Evolutionary conservation across 2,329 filamentous ascomycete species (phyloP).

Genomic region (Fusarium chuoi): DNA sequence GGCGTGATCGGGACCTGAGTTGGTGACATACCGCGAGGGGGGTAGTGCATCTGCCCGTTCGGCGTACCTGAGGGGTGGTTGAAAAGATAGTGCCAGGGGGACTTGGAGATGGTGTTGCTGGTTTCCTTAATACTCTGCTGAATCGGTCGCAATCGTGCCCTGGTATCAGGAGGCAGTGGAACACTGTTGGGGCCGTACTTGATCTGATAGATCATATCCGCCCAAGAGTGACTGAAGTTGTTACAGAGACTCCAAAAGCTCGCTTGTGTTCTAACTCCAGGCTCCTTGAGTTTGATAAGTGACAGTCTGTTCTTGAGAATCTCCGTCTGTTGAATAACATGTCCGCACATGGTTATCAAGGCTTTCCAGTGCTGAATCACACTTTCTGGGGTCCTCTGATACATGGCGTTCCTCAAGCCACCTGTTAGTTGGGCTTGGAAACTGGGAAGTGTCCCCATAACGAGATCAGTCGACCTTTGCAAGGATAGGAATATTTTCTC

Average conservation of each 20-base stretch:
- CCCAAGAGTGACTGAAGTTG: conserved; percentile 76
- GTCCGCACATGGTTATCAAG: conserved; percentile 76
- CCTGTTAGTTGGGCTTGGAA: conserved; percentile 74
- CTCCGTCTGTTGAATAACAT: conserved; percentile 78
- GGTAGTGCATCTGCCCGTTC: conserved; percentile 35
- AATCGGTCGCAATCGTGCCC: conserved; percentile 79
- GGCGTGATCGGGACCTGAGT: conserved; percentile 78
- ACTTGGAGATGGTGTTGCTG: conserved; percentile 73
- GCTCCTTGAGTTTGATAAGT: conserved; percentile 85
- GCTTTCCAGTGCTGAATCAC: conserved; percentile 74
- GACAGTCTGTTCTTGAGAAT: conserved; percentile 78
- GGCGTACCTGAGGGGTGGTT: conserved; percentile 24
- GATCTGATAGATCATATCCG: conserved; percentile 70
- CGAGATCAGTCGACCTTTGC: conserved; percentile 76
- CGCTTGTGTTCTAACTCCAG: conserved; percentile 72
- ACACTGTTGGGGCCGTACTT: conserved; percentile 64
- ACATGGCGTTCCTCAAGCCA: conserved; percentile 71
- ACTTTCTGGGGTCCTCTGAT: conserved; percentile 67
- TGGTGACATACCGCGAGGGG: conserved; percentile 44
- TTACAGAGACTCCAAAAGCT: conserved; percentile 78
- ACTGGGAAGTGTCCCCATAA: conserved; percentile 75
- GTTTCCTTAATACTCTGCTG: conserved; percentile 87
- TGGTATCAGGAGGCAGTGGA: conserved; percentile 72
- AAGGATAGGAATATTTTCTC: conserved; percentile 84
- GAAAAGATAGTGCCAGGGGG: conserved; percentile 64